phyloP scores from a whole-genome alignment of 768 basidiomycete species.

The Podaxis mareebaensis region DNA sequence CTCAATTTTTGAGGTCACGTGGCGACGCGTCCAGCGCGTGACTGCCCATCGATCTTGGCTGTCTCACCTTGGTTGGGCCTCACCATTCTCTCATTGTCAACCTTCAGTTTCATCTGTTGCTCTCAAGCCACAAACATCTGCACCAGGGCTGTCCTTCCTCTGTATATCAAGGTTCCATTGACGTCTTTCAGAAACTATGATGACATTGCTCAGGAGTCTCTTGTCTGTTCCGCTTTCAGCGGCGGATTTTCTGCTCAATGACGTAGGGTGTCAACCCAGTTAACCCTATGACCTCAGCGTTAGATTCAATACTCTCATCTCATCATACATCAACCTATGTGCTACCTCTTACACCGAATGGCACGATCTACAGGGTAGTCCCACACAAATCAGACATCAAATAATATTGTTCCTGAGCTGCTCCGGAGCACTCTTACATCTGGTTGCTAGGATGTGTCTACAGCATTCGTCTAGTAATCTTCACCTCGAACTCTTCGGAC shows the following conservation, averaged over 20 bases:
- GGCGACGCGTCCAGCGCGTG: background rate
- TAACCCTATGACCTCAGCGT: background rate
- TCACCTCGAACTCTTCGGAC: background rate
- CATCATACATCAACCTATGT: background rate
- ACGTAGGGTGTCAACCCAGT: slow-evolving; percentile 3
- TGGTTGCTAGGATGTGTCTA: background rate
- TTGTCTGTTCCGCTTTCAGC: slow-evolving; percentile 3
- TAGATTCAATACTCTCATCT: background rate
- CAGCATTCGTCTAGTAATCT: background rate
- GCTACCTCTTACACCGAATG: background rate
- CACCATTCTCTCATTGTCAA: background rate
- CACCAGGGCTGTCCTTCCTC: background rate
- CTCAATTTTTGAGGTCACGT: slow-evolving; percentile 1
- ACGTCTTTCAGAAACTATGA: background rate
- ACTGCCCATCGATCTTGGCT: background rate
- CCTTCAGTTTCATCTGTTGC: background rate
- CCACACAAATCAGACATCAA: slow-evolving; percentile 1
- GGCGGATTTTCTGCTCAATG: slow-evolving; percentile 8
- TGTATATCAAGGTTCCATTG: background rate
- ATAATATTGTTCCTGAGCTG: background rate
- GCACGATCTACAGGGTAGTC: slow-evolving; percentile 10
- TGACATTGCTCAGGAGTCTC: slow-evolving; percentile 2
- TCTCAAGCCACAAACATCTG: background rate
- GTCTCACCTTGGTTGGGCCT: background rate
- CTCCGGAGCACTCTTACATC: background rate